phyloP scores from a whole-genome alignment of 257 asterid species.

The Perilla frutescens region DNA sequence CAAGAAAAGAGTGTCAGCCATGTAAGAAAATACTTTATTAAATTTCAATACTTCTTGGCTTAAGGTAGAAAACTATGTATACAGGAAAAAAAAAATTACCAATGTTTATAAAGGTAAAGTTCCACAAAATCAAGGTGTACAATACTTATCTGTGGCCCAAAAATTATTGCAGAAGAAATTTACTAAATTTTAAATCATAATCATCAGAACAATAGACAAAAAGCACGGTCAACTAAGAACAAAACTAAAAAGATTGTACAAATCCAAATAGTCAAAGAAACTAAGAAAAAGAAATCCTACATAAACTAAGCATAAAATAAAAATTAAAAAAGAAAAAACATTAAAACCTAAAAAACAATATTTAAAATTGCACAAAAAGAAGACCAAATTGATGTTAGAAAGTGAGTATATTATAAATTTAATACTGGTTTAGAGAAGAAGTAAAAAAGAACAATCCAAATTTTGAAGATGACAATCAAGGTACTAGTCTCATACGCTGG shows the following conservation, averaged over 20 bases:
- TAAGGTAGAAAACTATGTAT: constrained; percentile 20
- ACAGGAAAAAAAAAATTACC: neutral
- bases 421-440: neutral
- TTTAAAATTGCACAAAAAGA: no score
- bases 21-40: constrained; percentile 16
- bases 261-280: no score
- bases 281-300: neutral
- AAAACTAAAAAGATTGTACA: no score
- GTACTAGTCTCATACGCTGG: no score
- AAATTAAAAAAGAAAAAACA: no score
- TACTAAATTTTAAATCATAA: neutral
- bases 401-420: no score
- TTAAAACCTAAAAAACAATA: no score
- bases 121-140: constrained; percentile 4
- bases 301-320: no score
- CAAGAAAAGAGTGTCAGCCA: constrained; percentile 30
- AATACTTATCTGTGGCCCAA: constrained; percentile 7
- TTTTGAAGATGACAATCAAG: no score
- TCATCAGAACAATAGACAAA: neutral
- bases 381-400: no score
- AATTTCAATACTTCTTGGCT: constrained; percentile 20
- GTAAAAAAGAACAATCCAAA: no score
- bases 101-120: constrained; percentile 7
- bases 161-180: constrained; percentile 13
- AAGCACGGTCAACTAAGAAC: neutral